Evolutionary conservation across 2,329 filamentous ascomycete genomes (phyloP).

Genomic region (Hypomyces rosellus): DNA sequence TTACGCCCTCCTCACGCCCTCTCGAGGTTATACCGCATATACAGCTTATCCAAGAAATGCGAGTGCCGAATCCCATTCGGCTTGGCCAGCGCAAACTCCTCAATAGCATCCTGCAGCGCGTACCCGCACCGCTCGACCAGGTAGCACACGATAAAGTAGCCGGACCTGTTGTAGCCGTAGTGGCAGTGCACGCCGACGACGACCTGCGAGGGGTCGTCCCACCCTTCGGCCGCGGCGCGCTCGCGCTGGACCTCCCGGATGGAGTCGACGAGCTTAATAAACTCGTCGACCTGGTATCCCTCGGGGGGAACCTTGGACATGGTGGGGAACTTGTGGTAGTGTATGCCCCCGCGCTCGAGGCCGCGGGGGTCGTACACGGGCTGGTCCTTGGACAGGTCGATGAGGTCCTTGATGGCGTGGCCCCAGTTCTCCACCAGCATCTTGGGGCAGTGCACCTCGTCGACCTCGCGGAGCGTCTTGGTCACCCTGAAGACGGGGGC

Average conservation of each 20-base stretch:
- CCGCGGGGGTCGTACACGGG: conserved; percentile 80
- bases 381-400: conserved; percentile 87
- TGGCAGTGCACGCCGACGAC: conserved; percentile 86
- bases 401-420: conserved; percentile 62
- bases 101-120: conserved; percentile 68
- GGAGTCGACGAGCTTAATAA: conserved; percentile 52
- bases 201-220: conserved; percentile 30
- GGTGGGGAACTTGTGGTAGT: conserved; percentile 82
- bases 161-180: conserved; percentile 92
- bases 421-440: conserved; percentile 65
- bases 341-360: conserved; percentile 59
- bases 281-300: conserved; percentile 45
- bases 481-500: conserved; percentile 72
- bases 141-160: conserved; percentile 85
- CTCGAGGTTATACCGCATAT: conserved; percentile 60
- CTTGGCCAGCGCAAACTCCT: conserved; percentile 65
- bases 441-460: conserved; percentile 71
- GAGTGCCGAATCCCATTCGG: conserved; percentile 83
- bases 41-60: conserved; percentile 80
- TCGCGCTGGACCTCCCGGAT: conserved; percentile 48
- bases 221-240: conserved; percentile 32
- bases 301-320: conserved; percentile 83
- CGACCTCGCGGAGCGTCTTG: conserved; percentile 88
- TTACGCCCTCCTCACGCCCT: not conserved
- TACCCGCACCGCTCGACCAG: conserved; percentile 75